These are phyloP conservation scores for Arthrobotrys pseudoclavata DNA, from an alignment of 2,329 filamentous ascomycete genomes.

Conservation along the genomic window DNA sequence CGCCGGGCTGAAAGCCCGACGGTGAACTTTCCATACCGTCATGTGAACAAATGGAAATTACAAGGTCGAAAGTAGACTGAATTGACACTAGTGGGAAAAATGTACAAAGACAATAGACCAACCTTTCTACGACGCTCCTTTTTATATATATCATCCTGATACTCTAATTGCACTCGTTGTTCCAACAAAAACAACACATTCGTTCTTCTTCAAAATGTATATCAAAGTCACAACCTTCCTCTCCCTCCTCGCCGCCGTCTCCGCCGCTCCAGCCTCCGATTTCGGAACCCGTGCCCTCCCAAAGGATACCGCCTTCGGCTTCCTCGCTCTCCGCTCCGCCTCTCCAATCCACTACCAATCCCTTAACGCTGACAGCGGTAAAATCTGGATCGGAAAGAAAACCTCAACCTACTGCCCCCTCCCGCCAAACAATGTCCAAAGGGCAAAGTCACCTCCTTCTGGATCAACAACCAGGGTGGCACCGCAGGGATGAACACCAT, in stretches of 20 bases:
- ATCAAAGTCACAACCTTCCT: conserved; percentile 31
- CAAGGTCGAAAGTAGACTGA: background rate
- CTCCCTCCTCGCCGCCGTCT: conserved; percentile 24
- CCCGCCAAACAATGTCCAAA: conserved; percentile 67
- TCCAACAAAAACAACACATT: conserved; percentile 37
- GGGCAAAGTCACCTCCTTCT: conserved; percentile 69
- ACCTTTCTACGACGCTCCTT: background rate
- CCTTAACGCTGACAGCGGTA: conserved; percentile 69
- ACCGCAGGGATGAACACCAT: conserved; percentile 67
- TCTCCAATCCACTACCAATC: conserved; percentile 69
- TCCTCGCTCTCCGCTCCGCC: conserved; percentile 66
- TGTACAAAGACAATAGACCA: background rate
- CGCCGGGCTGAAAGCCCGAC: background rate
- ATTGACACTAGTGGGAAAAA: background rate
- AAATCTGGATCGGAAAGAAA: conserved; percentile 70
- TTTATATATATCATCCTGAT: conserved; percentile 14
- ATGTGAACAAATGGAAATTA: conserved; percentile 14
- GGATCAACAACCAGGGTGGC: conserved; percentile 64
- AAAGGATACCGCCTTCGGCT: conserved; percentile 18
- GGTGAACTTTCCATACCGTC: background rate
- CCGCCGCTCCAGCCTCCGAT: conserved; percentile 35
- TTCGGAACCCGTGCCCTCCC: conserved; percentile 24
- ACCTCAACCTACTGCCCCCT: conserved; percentile 70
- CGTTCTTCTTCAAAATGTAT: conserved; percentile 39
- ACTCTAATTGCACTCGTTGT: conserved; percentile 10